Evolutionary conservation across 805 yeast species (phyloP).

Genomic region (Candida glaebosa): DNA sequence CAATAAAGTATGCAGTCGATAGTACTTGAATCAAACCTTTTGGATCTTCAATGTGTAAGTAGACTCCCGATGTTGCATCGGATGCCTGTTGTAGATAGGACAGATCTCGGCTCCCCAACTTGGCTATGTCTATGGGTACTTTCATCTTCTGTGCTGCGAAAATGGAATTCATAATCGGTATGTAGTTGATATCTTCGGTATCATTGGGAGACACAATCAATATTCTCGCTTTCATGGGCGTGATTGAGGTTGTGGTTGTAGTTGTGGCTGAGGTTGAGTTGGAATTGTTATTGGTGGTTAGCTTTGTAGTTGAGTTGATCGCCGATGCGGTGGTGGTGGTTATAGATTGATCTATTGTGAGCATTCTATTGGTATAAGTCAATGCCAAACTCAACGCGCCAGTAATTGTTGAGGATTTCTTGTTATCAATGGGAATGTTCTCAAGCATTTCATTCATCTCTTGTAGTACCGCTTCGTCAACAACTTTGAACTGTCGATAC

Average conservation of each 20-base stretch:
- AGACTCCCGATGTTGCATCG: slow-evolving; percentile 91
- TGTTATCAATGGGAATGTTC: slow-evolving; percentile 26
- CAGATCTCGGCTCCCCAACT: slow-evolving; percentile 58
- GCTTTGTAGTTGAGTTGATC: slow-evolving; percentile 34
- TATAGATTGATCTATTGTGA: slow-evolving; percentile 46
- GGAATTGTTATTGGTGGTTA: slow-evolving; percentile 11
- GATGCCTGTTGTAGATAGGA: slow-evolving; percentile 93
- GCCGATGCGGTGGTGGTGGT: slow-evolving; percentile 44
- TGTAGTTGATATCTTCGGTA: slow-evolving; percentile 76
- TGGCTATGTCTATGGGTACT: slow-evolving; percentile 87
- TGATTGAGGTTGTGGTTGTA: slow-evolving; percentile 14
- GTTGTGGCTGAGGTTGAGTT: slow-evolving; percentile 12
- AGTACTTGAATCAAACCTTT: slow-evolving; percentile 81
- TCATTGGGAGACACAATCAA: slow-evolving; percentile 67
- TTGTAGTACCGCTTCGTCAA: slow-evolving; percentile 69
- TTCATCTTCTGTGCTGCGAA: slow-evolving; percentile 94
- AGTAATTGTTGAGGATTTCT: slow-evolving; percentile 50
- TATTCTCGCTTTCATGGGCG: slow-evolving; percentile 36
- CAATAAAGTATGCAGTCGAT: slow-evolving; percentile 77
- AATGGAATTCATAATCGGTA: slow-evolving; percentile 91
- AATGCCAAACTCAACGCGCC: slow-evolving; percentile 84
- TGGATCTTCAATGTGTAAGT: slow-evolving; percentile 64
- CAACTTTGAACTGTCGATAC: slow-evolving; percentile 79
- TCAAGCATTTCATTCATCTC: slow-evolving; percentile 39
- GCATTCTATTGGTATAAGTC: slow-evolving; percentile 69